These are phyloP conservation scores for Alternaria arborescens DNA, from an alignment of 2,329 filamentous ascomycete genomes.

Conservation along the genomic window DNA sequence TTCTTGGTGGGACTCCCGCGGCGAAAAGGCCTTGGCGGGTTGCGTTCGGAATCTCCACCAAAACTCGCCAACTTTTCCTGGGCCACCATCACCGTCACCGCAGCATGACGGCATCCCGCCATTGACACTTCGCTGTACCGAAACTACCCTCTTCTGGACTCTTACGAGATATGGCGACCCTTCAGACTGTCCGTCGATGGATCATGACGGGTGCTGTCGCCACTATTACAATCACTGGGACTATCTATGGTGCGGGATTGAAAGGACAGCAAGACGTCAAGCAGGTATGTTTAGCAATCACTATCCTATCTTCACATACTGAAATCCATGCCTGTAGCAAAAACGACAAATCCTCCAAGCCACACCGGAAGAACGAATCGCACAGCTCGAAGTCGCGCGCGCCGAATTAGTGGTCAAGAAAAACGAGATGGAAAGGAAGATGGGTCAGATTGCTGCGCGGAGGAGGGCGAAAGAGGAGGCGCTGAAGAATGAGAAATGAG, in stretches of 20 bases:
- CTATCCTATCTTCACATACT: neutral
- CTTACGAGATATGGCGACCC: constrained; percentile 28
- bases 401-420: constrained; percentile 61
- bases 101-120: neutral
- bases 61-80: constrained; percentile 12
- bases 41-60: constrained; percentile 13
- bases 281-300: constrained; percentile 54
- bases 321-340: constrained; percentile 43
- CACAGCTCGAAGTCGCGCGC: constrained; percentile 61
- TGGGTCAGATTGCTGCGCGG: constrained; percentile 46
- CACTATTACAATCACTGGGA: constrained; percentile 65
- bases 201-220: constrained; percentile 65
- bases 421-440: constrained; percentile 64
- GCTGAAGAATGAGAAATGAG: constrained; percentile 22
- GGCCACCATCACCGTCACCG: neutral
- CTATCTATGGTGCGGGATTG: constrained; percentile 67
- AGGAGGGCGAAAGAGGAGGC: constrained; percentile 24
- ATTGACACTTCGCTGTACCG: neutral
- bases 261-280: constrained; percentile 62
- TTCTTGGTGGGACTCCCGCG: constrained; percentile 33
- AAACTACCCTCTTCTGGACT: neutral
- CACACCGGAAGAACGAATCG: constrained; percentile 63
- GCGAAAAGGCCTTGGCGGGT: constrained; percentile 32
- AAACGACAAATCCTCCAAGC: constrained; percentile 59
- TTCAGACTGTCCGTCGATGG: constrained; percentile 55